Evolutionary conservation across 768 basidiomycete genomes (phyloP).

Genomic region (Leccinum rimulosum): DNA sequence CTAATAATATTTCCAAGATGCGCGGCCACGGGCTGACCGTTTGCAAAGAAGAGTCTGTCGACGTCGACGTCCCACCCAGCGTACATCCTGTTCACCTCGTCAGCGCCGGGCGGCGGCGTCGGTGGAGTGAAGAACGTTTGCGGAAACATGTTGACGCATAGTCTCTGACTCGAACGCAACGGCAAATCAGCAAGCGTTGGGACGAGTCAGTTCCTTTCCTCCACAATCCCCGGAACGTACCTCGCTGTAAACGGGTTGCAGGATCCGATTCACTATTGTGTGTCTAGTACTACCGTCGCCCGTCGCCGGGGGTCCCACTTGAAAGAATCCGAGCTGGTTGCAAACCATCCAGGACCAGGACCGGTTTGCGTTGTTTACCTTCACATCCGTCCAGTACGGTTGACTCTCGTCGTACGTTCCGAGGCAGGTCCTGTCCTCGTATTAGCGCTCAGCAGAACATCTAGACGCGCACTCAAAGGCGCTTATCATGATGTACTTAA

Average conservation of each 20-base stretch:
- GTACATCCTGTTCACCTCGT: not conserved
- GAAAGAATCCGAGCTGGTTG: slow-evolving; percentile 61
- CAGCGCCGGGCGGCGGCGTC: not conserved
- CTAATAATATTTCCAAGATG: too few species aligned
- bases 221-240: not conserved
- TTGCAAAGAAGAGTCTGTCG: not conserved
- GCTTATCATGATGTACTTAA: too few species aligned
- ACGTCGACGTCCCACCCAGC: not conserved
- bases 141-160: not conserved
- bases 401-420: slow-evolving; percentile 41
- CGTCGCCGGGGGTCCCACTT: slow-evolving; percentile 36
- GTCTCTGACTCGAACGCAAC: too few species aligned
- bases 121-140: not conserved
- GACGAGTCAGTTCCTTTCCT: not conserved
- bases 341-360: slow-evolving; percentile 79
- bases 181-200: not conserved
- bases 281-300: not conserved
- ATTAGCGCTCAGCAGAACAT: slow-evolving; percentile 22
- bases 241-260: not conserved
- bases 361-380: slow-evolving; percentile 51
- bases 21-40: not conserved
- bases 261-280: not conserved
- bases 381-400: slow-evolving; percentile 51
- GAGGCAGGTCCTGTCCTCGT: slow-evolving; percentile 32
- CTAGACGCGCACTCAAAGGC: not conserved